Conservation (phyloP, 768 basidiomycete species). For the Favolaschia claudopus region DNA sequence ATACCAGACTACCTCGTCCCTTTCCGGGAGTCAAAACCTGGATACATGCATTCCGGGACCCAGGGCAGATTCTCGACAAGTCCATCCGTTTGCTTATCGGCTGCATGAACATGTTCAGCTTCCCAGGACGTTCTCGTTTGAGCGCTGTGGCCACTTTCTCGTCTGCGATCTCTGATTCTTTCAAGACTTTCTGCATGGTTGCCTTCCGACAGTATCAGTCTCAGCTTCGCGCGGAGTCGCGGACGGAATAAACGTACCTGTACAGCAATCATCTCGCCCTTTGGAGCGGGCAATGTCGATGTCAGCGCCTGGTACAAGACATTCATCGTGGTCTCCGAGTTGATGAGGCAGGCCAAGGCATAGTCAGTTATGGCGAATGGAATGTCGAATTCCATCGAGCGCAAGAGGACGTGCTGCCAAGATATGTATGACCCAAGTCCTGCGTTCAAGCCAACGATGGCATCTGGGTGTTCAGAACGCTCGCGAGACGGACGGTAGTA, state of each 20-base stretch:
- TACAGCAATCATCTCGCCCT: too few relatives aligned
- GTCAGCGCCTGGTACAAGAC: not conserved
- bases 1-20: not conserved
- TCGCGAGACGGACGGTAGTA: slow-evolving; percentile 15
- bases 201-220: too few relatives aligned
- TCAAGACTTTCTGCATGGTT: not conserved
- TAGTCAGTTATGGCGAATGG: slow-evolving; percentile 36
- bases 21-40: slow-evolving; percentile 2
- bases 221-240: too few relatives aligned
- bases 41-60: slow-evolving; percentile 2
- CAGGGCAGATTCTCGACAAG: not conserved
- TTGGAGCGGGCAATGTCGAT: slow-evolving; percentile 29
- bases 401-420: slow-evolving; percentile 45
- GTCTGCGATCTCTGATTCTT: not conserved
- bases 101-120: slow-evolving; percentile 11
- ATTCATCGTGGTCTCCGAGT: not conserved
- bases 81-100: not conserved
- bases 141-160: not conserved
- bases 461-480: slow-evolving; percentile 42
- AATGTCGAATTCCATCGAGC: slow-evolving; percentile 33
- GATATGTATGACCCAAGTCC: slow-evolving; percentile 44
- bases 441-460: slow-evolving; percentile 50
- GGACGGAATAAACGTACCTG: too few relatives aligned
- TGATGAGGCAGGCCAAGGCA: slow-evolving; percentile 18
- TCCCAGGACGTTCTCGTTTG: not conserved